phyloP scores from a whole-genome alignment of 345 rosid species.

The Sisymbrium altissimum region DNA sequence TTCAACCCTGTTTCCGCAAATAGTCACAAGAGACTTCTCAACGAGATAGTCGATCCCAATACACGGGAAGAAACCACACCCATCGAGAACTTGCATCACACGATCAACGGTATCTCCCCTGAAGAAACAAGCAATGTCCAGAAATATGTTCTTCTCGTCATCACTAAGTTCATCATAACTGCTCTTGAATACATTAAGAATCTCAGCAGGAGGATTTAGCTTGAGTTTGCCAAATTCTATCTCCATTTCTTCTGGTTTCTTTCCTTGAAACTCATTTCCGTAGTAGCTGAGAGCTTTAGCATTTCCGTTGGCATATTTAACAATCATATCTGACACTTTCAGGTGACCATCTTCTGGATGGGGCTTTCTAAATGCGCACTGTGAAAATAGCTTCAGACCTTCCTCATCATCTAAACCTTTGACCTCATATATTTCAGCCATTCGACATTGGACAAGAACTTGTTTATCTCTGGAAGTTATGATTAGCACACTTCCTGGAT shows the following conservation, averaged over 20 bases:
- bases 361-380: not conserved
- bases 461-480: not conserved
- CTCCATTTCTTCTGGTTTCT: not conserved
- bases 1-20: not conserved
- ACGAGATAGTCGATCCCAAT: conserved; percentile 27
- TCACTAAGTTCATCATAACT: conserved; percentile 27
- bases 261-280: not conserved
- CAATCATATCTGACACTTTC: not conserved
- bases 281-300: conserved; percentile 4
- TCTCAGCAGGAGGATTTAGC: not conserved
- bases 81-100: conserved; percentile 5
- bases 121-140: conserved; percentile 33
- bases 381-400: not conserved
- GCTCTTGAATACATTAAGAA: conserved; percentile 15
- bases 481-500: conserved; percentile 5
- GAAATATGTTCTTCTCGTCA: conserved; percentile 30
- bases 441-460: not conserved
- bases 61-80: conserved; percentile 3
- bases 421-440: not conserved
- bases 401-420: not conserved
- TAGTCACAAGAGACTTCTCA: conserved; percentile 19
- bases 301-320: not conserved
- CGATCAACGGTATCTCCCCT: not conserved
- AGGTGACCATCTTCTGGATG: not conserved
- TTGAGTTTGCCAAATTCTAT: not conserved